Evolutionary conservation across 106 monocot species (phyloP).

Genomic region (Cymbidium sinense): DNA sequence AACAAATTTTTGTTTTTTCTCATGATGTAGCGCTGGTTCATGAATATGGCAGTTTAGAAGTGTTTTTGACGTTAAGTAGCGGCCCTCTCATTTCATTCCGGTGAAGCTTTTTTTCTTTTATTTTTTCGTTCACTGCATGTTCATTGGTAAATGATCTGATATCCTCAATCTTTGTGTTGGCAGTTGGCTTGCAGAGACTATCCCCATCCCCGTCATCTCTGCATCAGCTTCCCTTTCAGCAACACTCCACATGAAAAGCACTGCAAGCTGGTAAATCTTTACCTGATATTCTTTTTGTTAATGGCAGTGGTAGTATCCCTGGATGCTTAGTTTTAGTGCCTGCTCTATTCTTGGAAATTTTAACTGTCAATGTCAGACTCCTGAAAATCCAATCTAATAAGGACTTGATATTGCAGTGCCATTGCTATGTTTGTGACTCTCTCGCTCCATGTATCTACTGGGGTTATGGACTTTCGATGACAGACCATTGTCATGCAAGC

Average conservation of each 20-base stretch:
- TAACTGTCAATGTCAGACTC: background rate
- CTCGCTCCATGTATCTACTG: conserved; percentile 77
- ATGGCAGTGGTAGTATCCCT: background rate
- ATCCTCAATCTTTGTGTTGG: background rate
- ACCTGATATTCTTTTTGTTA: background rate
- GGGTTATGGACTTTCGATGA: conserved; percentile 24
- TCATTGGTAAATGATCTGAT: background rate
- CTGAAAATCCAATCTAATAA: background rate
- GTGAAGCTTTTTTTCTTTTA: background rate
- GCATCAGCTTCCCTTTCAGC: conserved; percentile 60
- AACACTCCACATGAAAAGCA: conserved; percentile 47
- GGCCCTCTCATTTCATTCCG: background rate
- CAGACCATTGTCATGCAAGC: conserved; percentile 69
- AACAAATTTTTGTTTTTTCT: background rate
- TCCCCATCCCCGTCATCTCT: conserved; percentile 71
- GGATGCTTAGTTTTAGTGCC: background rate
- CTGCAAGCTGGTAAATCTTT: conserved; percentile 41
- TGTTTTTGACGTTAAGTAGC: background rate
- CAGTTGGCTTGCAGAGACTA: conserved; percentile 84
- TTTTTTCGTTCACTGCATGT: background rate
- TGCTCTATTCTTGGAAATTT: background rate
- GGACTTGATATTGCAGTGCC: conserved; percentile 52
- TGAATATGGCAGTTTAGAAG: background rate
- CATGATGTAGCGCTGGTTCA: background rate
- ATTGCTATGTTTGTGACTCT: conserved; percentile 86